Evolutionary conservation across 352 stramenopile genomes (phyloP).

Genomic region (Pythium myriotylum): DNA sequence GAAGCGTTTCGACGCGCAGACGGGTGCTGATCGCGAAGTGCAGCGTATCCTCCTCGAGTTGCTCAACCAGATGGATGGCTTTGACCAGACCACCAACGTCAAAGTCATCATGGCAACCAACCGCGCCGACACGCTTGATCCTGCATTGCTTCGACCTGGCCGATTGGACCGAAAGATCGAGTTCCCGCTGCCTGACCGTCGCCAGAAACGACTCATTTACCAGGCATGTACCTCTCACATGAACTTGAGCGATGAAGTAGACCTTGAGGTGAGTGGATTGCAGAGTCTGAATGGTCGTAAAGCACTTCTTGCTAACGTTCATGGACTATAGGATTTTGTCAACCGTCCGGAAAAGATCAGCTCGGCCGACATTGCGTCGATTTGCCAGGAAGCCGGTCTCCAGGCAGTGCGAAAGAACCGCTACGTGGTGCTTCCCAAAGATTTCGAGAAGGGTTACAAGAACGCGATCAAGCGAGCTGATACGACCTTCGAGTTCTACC

Average conservation of each 20-base stretch:
- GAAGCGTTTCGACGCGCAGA: slow-evolving; percentile 99
- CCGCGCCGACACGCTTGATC: slow-evolving; percentile 98
- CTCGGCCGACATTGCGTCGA: slow-evolving; percentile 97
- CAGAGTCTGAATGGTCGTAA: not conserved
- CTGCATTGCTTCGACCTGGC: slow-evolving; percentile 97
- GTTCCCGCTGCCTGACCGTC: slow-evolving; percentile 98
- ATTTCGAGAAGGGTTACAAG: slow-evolving; percentile 99
- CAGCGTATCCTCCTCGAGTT: slow-evolving; percentile 99
- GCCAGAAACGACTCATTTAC: slow-evolving; percentile 99
- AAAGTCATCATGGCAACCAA: slow-evolving; percentile 99
- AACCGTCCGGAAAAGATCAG: slow-evolving; percentile 99
- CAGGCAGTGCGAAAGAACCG: slow-evolving; percentile 99
- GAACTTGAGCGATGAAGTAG: slow-evolving; percentile 99
- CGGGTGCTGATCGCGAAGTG: slow-evolving; percentile 94
- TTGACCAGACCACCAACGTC: slow-evolving; percentile 99
- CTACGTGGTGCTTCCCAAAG: slow-evolving; percentile 99
- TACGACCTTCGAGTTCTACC: slow-evolving; percentile 99
- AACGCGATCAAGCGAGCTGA: slow-evolving; percentile 99
- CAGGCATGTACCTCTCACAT: slow-evolving; percentile 99
- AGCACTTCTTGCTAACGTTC: not conserved
- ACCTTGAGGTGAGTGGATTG: slow-evolving; percentile 86
- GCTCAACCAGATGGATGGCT: slow-evolving; percentile 99
- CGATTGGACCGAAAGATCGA: slow-evolving; percentile 99
- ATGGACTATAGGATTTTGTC: slow-evolving; percentile 93
- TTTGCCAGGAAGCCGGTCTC: slow-evolving; percentile 98